Evolutionary conservation across 2,329 filamentous ascomycete species (phyloP).

Genomic region (Penicillium sp.): DNA sequence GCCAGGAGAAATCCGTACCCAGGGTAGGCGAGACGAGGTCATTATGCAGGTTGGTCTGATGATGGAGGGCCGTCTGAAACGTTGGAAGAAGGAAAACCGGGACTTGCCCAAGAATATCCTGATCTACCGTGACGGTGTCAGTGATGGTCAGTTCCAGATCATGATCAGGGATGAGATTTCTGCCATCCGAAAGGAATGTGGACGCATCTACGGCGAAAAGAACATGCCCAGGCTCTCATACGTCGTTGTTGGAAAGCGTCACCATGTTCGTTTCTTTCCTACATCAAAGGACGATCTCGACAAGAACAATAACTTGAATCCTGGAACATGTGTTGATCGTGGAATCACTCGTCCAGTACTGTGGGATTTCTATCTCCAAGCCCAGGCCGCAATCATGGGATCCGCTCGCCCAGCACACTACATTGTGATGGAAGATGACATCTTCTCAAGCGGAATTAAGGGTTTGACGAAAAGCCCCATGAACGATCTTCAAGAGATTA

Average conservation of each 20-base stretch:
- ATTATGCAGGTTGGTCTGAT: conserved; percentile 32
- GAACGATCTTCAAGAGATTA: conserved; percentile 19
- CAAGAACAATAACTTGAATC: conserved; percentile 62
- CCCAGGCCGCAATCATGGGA: conserved; percentile 75
- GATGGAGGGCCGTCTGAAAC: conserved; percentile 60
- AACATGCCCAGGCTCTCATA: conserved; percentile 63
- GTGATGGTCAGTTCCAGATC: conserved; percentile 72
- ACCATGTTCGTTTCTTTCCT: conserved; percentile 82
- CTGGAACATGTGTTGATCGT: conserved; percentile 79
- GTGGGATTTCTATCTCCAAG: conserved; percentile 82
- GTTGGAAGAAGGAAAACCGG: conserved; percentile 62
- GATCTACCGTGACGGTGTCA: conserved; percentile 84
- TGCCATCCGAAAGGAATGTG: conserved; percentile 56
- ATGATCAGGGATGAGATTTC: conserved; percentile 66
- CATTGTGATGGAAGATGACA: conserved; percentile 66
- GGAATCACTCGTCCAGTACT: conserved; percentile 69
- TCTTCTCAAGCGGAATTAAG: conserved; percentile 49
- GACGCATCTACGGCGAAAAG: conserved; percentile 53
- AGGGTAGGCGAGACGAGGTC: conserved; percentile 56
- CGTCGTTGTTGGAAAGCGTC: conserved; percentile 79
- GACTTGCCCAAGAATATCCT: conserved; percentile 69
- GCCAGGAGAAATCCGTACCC: conserved; percentile 64
- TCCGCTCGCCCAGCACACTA: conserved; percentile 83
- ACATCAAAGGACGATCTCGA: conserved; percentile 51
- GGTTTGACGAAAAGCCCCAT: not conserved